Conservation (phyloP, 139 green algal species). For the Closterium sp. region DNA sequence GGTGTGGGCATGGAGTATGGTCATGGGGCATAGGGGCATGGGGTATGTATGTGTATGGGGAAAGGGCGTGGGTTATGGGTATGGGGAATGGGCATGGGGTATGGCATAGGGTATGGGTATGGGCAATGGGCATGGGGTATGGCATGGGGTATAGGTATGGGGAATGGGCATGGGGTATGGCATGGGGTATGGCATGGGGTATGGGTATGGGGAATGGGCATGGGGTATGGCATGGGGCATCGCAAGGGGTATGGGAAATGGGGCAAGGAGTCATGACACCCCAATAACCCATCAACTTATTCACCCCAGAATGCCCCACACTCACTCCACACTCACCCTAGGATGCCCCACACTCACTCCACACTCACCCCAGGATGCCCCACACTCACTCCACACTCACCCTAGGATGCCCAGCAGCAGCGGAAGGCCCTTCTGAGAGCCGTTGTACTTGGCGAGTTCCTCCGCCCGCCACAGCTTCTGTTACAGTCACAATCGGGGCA, state of each 20-base stretch:
- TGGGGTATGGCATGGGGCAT: too few species aligned
- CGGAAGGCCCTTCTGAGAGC: not conserved
- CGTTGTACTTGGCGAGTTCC: conserved; percentile 4
- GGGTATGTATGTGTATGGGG: not conserved
- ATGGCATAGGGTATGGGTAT: not conserved
- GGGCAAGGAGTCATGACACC: too few species aligned
- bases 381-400: not conserved
- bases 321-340: not conserved
- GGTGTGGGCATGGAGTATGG: not conserved
- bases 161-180: not conserved
- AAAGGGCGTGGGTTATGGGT: not conserved
- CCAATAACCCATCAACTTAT: too few species aligned
- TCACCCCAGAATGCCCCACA: not conserved
- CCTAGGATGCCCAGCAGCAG: conserved; percentile 6
- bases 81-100: not conserved
- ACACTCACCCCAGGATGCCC: too few species aligned
- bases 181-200: not conserved
- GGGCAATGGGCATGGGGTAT: not conserved
- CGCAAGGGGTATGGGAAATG: too few species aligned
- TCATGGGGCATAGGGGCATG: not conserved
- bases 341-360: too few species aligned
- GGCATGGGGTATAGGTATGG: too few species aligned
- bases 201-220: too few species aligned
- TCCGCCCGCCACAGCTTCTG: conserved; percentile 2
- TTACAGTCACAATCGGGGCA: not conserved